phyloP scores from a whole-genome alignment of 257 asterid species.

The Apocynum venetum region DNA sequence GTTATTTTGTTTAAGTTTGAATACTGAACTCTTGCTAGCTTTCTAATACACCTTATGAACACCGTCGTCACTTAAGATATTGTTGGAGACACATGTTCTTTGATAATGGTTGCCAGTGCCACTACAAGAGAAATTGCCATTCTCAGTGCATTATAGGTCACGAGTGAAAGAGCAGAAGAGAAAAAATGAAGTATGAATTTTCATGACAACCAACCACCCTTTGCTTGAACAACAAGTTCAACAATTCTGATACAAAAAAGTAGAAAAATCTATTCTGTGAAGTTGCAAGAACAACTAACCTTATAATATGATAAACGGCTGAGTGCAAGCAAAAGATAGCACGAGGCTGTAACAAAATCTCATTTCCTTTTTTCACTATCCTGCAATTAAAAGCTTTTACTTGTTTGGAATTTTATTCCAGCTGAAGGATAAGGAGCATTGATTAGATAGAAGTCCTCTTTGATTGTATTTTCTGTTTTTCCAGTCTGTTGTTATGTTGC shows the following conservation, averaged over 20 bases:
- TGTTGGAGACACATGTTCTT: too few relatives aligned
- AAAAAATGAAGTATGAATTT: not conserved
- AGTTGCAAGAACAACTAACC: not conserved
- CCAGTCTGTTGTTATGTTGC: too few relatives aligned
- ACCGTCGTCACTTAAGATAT: not conserved
- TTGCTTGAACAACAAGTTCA: not conserved
- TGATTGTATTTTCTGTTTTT: not conserved
- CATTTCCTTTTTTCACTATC: not conserved
- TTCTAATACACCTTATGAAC: not conserved
- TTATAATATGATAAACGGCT: not conserved
- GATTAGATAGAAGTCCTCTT: not conserved
- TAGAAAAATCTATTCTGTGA: too few relatives aligned
- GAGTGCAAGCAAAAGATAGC: not conserved
- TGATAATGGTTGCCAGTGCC: too few relatives aligned
- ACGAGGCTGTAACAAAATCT: not conserved
- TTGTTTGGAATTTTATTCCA: not conserved
- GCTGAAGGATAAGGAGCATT: not conserved
- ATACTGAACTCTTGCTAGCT: not conserved
- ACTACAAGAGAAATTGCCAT: too few relatives aligned
- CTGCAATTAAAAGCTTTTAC: not conserved
- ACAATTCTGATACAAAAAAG: not conserved
- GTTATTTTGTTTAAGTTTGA: not conserved
- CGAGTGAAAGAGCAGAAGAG: too few relatives aligned
- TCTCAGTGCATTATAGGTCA: too few relatives aligned
- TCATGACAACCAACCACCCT: too few relatives aligned